Evolutionary conservation across 257 asterid species (phyloP).

Genomic region (Scutellaria baicalensis): DNA sequence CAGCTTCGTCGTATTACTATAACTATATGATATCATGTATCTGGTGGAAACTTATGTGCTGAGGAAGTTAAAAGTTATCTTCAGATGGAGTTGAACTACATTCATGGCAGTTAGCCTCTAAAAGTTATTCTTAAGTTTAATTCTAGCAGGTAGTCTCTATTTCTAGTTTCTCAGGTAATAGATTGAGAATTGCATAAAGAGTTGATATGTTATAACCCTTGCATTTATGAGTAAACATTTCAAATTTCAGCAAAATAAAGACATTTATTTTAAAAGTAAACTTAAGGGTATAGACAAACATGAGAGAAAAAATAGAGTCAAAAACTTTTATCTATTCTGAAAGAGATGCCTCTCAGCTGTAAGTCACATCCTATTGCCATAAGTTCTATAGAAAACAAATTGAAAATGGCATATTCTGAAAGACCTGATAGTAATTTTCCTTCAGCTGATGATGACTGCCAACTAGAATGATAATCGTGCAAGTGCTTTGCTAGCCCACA

Average conservation of each 20-base stretch:
- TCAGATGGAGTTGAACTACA: not conserved
- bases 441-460: not conserved
- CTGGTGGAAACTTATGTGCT: not conserved
- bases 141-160: not conserved
- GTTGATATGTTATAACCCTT: not conserved
- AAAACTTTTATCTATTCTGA: not conserved
- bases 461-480: slow-evolving; percentile 13
- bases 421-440: not conserved
- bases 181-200: not conserved
- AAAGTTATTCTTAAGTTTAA: not conserved
- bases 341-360: not conserved
- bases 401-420: not conserved
- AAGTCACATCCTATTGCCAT: not conserved
- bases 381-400: not conserved
- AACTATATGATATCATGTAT: not conserved
- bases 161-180: not conserved
- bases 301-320: not conserved
- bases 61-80: not conserved
- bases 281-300: not conserved
- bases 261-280: not conserved
- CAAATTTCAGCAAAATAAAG: no score
- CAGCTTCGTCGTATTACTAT: not conserved
- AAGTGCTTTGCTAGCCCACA: slow-evolving; percentile 50
- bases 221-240: not conserved
- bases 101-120: not conserved